Evolutionary conservation across 2,329 filamentous ascomycete genomes (phyloP).

Genomic region (Alternaria rosae): DNA sequence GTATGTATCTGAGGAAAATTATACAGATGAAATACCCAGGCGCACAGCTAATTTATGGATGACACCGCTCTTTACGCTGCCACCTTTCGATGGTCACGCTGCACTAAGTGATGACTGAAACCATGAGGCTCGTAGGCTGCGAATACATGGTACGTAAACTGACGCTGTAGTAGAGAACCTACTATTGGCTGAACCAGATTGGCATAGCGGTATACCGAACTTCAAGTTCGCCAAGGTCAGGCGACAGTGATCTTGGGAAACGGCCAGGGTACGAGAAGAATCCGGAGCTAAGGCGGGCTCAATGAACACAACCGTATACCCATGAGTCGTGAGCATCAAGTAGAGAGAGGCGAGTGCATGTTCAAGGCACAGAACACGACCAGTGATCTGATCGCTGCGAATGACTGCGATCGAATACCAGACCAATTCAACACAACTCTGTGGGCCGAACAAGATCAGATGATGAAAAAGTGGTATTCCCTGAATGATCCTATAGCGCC

Average conservation of each 20-base stretch:
- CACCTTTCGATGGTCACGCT: neutral
- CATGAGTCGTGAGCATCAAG: neutral
- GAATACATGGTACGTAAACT: neutral
- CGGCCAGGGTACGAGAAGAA: neutral
- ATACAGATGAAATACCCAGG: neutral
- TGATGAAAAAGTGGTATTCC: conserved; percentile 22
- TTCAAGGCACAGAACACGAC: neutral
- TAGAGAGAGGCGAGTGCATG: neutral
- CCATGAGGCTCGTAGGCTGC: neutral
- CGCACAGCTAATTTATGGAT: neutral
- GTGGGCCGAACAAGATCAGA: neutral
- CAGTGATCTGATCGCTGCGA: neutral
- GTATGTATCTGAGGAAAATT: neutral
- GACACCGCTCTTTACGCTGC: neutral
- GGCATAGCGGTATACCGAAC: neutral
- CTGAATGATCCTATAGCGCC: conserved; percentile 33
- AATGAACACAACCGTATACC: neutral
- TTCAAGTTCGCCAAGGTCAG: neutral
- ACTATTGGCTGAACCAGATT: neutral
- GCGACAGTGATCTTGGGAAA: neutral
- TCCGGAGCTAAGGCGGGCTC: neutral
- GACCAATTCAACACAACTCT: neutral
- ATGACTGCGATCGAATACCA: neutral
- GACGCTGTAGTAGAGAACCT: neutral
- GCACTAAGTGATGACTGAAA: neutral